Conservation (phyloP, 805 yeast genomes). For the Ogataea salicorniae region DNA sequence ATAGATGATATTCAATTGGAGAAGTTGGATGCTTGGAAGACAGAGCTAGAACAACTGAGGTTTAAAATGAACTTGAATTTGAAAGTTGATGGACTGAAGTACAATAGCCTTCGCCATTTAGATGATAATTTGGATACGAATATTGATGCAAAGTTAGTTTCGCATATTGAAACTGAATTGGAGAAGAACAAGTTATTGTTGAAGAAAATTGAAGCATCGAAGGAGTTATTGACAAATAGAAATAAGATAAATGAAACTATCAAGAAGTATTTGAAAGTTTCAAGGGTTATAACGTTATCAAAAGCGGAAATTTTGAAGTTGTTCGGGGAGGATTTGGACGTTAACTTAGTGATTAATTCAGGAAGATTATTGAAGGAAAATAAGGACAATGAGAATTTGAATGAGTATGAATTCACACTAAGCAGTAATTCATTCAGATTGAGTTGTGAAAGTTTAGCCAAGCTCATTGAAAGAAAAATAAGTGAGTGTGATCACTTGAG, state of each 20-base stretch:
- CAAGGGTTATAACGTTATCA: slow-evolving; percentile 19
- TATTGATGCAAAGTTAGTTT: slow-evolving; percentile 14
- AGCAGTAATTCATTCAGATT: slow-evolving; percentile 15
- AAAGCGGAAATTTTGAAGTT: slow-evolving; percentile 20
- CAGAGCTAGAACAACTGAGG: slow-evolving; percentile 14
- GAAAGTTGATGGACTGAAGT: slow-evolving; percentile 18
- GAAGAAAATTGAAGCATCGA: slow-evolving; percentile 18
- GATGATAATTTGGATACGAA: slow-evolving; percentile 15
- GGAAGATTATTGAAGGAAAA: slow-evolving; percentile 18
- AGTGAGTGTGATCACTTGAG: slow-evolving; percentile 22
- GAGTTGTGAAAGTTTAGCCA: slow-evolving; percentile 18
- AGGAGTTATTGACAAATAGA: slow-evolving; percentile 20
- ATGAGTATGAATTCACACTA: slow-evolving; percentile 21
- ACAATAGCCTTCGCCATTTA: slow-evolving; percentile 11
- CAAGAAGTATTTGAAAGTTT: slow-evolving; percentile 17
- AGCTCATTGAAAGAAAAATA: slow-evolving; percentile 20
- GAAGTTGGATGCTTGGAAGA: neutral
- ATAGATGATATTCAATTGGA: slow-evolving; percentile 7
- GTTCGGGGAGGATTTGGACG: slow-evolving; percentile 26
- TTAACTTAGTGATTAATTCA: slow-evolving; percentile 15
- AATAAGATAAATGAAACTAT: slow-evolving; percentile 22
- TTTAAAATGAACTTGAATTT: slow-evolving; percentile 16
- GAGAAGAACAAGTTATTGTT: slow-evolving; percentile 17
- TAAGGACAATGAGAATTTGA: slow-evolving; percentile 9
- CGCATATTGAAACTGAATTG: slow-evolving; percentile 16